A percentile compares a stretch with the other conserved stretches of the same genome.
Conservation (phyloP, 2,329 filamentous ascomycete genomes). For the Ceratocystis destructans region DNA sequence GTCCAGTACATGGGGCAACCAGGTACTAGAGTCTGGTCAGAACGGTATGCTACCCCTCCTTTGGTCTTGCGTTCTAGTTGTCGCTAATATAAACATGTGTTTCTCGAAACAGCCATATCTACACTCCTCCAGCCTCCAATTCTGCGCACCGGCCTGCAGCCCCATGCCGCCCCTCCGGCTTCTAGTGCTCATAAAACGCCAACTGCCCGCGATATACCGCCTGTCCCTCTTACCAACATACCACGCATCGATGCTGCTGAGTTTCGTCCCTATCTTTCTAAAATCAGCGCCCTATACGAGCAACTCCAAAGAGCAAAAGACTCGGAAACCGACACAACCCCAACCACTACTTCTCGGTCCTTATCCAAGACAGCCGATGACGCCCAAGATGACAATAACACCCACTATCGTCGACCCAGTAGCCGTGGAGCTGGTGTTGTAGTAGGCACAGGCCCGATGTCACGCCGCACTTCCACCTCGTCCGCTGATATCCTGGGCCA, state of each 20-base stretch:
- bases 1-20: constrained; percentile 40
- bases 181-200: constrained; percentile 69
- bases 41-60: constrained; percentile 48
- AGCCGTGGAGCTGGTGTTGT: constrained; percentile 27
- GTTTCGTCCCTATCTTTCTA: constrained; percentile 71
- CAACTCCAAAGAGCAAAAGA: constrained; percentile 75
- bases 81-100: neutral
- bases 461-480: constrained; percentile 31
- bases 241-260: constrained; percentile 63
- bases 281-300: constrained; percentile 79
- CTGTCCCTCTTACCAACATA: constrained; percentile 81
- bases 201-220: constrained; percentile 78
- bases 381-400: constrained; percentile 20
- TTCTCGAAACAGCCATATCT: constrained; percentile 56
- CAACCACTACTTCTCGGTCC: constrained; percentile 23
- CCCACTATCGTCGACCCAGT: constrained; percentile 35
- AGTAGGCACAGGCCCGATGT: constrained; percentile 19
- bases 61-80: neutral
- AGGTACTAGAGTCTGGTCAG: constrained; percentile 58
- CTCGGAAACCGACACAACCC: constrained; percentile 48
- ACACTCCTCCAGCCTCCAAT: constrained; percentile 86
- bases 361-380: constrained; percentile 28
- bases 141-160: constrained; percentile 70
- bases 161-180: constrained; percentile 56
- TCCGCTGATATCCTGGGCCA: constrained; percentile 27